Percentiles rank a stretch among this genome's conserved stretches.
Conservation (phyloP, 2,329 filamentous ascomycete genomes). For the Coleophoma crateriformis region DNA sequence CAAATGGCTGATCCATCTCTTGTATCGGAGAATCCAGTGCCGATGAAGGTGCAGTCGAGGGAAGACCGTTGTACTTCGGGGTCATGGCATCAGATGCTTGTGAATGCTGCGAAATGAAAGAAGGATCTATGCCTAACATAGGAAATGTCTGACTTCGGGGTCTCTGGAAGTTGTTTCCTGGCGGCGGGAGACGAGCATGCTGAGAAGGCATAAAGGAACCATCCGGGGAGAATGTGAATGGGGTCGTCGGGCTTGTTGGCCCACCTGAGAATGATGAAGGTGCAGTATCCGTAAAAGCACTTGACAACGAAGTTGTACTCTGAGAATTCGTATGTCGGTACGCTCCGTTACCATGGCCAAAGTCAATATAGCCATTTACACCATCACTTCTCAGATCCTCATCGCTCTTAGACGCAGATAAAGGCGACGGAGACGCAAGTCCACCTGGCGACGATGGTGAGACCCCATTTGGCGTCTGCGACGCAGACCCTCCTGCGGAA, state of each 20-base stretch:
- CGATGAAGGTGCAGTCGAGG: slow-evolving; percentile 32
- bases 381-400: slow-evolving; percentile 60
- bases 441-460: slow-evolving; percentile 70
- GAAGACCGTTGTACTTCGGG: slow-evolving; percentile 39
- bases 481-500: slow-evolving; percentile 47
- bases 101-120: slow-evolving; percentile 39
- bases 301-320: slow-evolving; percentile 61
- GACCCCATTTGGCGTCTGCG: slow-evolving; percentile 58
- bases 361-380: slow-evolving; percentile 53
- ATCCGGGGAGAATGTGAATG: slow-evolving; percentile 73
- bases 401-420: slow-evolving; percentile 60
- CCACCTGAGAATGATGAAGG: slow-evolving; percentile 65
- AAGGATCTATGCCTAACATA: slow-evolving; percentile 56
- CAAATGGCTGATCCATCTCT: slow-evolving; percentile 32
- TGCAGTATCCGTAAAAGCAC: slow-evolving; percentile 58
- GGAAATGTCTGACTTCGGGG: slow-evolving; percentile 88
- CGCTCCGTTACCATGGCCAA: slow-evolving; percentile 39
- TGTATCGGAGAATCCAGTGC: slow-evolving; percentile 45
- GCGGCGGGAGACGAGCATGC: slow-evolving; percentile 40
- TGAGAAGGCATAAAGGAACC: slow-evolving; percentile 58
- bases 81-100: slow-evolving; percentile 46
- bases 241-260: slow-evolving; percentile 67
- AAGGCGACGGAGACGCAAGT: slow-evolving; percentile 61
- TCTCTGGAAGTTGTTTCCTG: slow-evolving; percentile 50
- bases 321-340: slow-evolving; percentile 64